Evolutionary conservation across 768 basidiomycete species (phyloP), one percentile per base, ranked within the genome.

Genomic region (Tulasnella sp.): DNA sequence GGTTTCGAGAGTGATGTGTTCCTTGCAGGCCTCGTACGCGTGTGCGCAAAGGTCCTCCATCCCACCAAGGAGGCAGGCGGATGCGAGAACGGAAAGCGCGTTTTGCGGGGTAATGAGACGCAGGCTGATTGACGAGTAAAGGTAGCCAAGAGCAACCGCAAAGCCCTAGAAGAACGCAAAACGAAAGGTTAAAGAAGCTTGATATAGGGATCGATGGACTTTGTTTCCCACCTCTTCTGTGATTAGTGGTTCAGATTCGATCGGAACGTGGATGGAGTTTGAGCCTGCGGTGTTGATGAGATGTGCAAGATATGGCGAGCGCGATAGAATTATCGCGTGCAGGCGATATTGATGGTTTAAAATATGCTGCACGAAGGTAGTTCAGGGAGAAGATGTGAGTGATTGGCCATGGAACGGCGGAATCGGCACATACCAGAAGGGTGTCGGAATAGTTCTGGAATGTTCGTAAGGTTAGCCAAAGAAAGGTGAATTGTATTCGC

Each of bases 281-380:
- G 81, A 83, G 89, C 90, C 31, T 68, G 91, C 90, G 70, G 91
- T 92, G 75, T 91, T 91, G 91, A 97, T 93, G 79, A 94, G 86
- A 82, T 94, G 93, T 52, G 91, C 92, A 81, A 96, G 88, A 83
- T 89, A 93, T 45, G 95, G 94, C 39, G 94, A 95, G 73, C 91
- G 91, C 77, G 93, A 93, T 78, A 96, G 86, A 79, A 96, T 91
- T 83, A 96, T 91, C 78, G 91, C 89, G 84, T 95, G 92, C 42
- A 94, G 88, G 74, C 89, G 88, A 83, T 93, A 94, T 45, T 76
- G 76, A 69, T 78, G 79, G 58, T 74, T 79, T 29, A 76, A 67
- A 15, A 79, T 71, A 67, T 78, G 75, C 76, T 78, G 25, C 12
- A 54, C 25, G 58, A 67, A 1, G 6, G 3, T 15, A 25, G 25